Percentiles rank a stretch among this genome's conserved stretches.
These are phyloP conservation scores for Tritrichomonas foetus DNA, from an alignment of 208 protist species.

Conservation along the genomic window DNA sequence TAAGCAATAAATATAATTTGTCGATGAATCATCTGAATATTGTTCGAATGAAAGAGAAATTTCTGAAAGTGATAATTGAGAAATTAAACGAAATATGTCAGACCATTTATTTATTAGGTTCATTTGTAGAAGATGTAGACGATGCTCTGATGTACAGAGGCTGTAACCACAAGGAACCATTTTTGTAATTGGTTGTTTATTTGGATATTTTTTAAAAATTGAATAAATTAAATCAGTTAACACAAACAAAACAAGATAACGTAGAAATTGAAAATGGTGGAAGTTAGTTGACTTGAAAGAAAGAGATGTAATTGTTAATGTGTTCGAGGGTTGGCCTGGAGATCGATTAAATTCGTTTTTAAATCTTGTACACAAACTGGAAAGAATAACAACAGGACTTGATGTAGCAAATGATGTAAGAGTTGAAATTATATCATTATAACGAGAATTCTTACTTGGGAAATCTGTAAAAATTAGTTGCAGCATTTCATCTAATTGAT, in stretches of 20 bases:
- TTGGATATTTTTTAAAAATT: background rate
- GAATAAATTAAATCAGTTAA: background rate
- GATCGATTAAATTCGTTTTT: background rate
- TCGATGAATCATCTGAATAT: background rate
- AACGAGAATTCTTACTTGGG: background rate
- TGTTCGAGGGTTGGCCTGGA: background rate
- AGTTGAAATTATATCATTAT: background rate
- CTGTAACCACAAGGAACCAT: background rate
- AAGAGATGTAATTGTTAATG: background rate
- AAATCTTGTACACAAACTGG: background rate
- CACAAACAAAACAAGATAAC: background rate
- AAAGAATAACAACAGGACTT: background rate
- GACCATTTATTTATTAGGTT: background rate
- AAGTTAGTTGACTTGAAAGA: background rate
- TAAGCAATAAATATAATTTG: background rate
- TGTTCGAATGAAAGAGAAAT: background rate
- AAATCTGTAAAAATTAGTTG: background rate
- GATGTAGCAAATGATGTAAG: background rate
- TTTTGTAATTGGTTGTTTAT: background rate
- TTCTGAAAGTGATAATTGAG: background rate
- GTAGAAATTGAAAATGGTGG: conserved; percentile 24
- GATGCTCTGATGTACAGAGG: background rate
- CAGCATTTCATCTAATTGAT: background rate
- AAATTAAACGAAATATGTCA: background rate
- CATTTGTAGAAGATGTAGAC: background rate